Evolutionary conservation across 352 stramenopile species (phyloP).

Genomic region (Albugo laibachii): DNA sequence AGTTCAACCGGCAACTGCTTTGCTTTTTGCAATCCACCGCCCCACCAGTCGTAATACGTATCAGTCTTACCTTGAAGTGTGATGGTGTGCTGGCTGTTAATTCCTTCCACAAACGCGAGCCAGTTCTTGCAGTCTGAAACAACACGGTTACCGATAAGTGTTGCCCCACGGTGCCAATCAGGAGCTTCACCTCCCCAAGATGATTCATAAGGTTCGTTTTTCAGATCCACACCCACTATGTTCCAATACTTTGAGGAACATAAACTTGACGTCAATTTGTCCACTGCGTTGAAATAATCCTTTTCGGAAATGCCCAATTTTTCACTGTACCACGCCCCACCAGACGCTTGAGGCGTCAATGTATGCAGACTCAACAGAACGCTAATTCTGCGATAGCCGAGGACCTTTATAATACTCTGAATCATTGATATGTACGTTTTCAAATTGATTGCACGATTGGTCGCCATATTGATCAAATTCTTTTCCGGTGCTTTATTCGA

Average conservation of each 20-base stretch:
- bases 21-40: conserved; percentile 28
- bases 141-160: conserved; percentile 39
- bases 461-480: conserved; percentile 33
- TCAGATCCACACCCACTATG: conserved; percentile 41
- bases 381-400: conserved; percentile 37
- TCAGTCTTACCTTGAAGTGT: conserved; percentile 13
- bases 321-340: conserved; percentile 35
- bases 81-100: conserved; percentile 25
- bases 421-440: conserved; percentile 43
- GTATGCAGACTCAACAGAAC: conserved; percentile 61
- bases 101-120: conserved; percentile 47
- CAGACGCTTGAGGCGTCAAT: conserved; percentile 17
- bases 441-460: conserved; percentile 46
- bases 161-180: conserved; percentile 33
- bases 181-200: conserved; percentile 19
- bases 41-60: conserved; percentile 54
- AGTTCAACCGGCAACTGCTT: conserved; percentile 18
- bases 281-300: conserved; percentile 27
- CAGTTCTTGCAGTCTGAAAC: conserved; percentile 38
- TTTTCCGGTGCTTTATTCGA: conserved; percentile 20
- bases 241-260: conserved; percentile 43
- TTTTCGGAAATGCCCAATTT: conserved; percentile 25
- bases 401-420: conserved; percentile 26
- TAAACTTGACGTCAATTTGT: conserved; percentile 32
- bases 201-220: conserved; percentile 47